These are phyloP conservation scores for Euphorbia schlechtendalii DNA, from an alignment of 441 rosid species.

Conservation along the genomic window DNA sequence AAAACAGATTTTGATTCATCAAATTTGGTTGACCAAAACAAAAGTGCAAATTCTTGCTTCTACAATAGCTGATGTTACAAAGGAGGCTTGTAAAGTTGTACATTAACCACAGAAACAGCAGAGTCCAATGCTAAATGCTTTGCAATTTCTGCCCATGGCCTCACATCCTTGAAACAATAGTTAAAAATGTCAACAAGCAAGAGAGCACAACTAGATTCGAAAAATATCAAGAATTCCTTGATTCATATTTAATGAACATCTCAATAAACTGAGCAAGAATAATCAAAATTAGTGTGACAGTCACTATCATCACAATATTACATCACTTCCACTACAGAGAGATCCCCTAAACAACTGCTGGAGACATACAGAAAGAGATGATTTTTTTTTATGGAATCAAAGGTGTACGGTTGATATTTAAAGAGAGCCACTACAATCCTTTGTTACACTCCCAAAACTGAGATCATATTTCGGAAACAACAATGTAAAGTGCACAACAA, in stretches of 20 bases:
- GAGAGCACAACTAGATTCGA: too few relatives aligned
- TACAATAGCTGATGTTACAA: slow-evolving; percentile 1
- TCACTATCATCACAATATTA: slow-evolving; percentile 2
- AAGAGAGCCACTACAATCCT: neutral
- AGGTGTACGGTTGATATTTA: slow-evolving; percentile 16
- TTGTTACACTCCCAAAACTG: too few relatives aligned
- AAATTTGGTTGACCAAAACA: neutral
- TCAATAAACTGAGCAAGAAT: neutral
- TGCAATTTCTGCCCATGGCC: neutral
- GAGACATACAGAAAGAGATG: slow-evolving; percentile 18
- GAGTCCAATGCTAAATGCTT: neutral
- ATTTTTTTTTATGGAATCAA: slow-evolving; percentile 15
- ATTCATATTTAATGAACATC: neutral
- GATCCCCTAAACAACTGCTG: slow-evolving; percentile 4
- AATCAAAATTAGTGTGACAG: slow-evolving; percentile 13
- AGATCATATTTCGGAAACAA: too few relatives aligned
- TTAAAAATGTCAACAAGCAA: neutral
- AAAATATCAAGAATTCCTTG: neutral
- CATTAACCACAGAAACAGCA: neutral
- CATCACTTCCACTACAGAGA: slow-evolving; percentile 14
- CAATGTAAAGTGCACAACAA: slow-evolving; percentile 1
- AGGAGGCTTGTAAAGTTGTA: neutral
- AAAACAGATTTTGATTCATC: neutral
- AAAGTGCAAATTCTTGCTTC: neutral
- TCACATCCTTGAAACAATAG: neutral